These are phyloP conservation scores for Apiospora aurea DNA, from an alignment of 2,329 filamentous ascomycete genomes.

Conservation along the genomic window DNA sequence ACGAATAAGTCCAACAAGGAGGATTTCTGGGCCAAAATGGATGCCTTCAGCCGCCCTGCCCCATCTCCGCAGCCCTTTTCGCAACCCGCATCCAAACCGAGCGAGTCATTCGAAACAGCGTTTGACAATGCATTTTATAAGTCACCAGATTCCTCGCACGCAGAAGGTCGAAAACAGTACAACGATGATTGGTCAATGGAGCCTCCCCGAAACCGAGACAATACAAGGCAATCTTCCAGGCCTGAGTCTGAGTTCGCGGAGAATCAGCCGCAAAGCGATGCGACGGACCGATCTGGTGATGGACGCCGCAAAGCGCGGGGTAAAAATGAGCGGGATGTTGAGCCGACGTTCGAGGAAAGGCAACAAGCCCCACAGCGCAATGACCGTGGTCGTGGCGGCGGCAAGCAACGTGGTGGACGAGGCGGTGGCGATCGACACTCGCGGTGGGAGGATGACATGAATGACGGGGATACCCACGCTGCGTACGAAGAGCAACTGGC, in stretches of 20 bases:
- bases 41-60: background rate
- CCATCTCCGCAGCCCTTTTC: background rate
- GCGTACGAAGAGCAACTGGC: conserved; percentile 48
- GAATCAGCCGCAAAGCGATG: background rate
- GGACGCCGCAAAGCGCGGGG: background rate
- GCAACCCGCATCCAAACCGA: background rate
- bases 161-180: background rate
- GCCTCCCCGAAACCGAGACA: background rate
- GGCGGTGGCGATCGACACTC: background rate
- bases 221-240: background rate
- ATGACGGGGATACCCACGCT: conserved; percentile 26
- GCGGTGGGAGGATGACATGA: conserved; percentile 23
- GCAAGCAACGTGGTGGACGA: conserved; percentile 18
- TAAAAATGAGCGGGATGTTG: background rate
- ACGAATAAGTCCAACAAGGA: conserved; percentile 27
- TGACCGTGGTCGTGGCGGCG: background rate
- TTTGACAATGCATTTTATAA: background rate
- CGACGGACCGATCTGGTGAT: background rate
- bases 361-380: background rate
- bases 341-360: background rate
- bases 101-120: background rate
- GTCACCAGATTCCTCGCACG: background rate
- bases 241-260: background rate
- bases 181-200: background rate
- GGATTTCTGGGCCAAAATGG: conserved; percentile 33